Evolutionary conservation across 345 rosid species (phyloP).

Genomic region (Populus nigra): DNA sequence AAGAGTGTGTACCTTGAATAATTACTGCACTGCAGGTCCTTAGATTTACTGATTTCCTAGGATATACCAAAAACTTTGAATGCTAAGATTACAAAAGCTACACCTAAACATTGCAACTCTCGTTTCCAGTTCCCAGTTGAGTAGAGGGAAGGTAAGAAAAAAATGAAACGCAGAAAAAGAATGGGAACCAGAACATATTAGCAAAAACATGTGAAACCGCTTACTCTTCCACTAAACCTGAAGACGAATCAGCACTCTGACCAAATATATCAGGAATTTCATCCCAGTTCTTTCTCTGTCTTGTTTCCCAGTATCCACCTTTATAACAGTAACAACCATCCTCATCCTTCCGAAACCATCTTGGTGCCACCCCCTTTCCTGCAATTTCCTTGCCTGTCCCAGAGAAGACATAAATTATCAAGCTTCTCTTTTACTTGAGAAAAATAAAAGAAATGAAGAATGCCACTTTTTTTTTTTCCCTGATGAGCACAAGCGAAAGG

Average conservation of each 20-base stretch:
- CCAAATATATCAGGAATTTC: slow-evolving; percentile 74
- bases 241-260: slow-evolving; percentile 45
- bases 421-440: background rate
- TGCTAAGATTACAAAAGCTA: background rate
- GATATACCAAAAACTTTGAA: background rate
- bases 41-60: background rate
- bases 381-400: slow-evolving; percentile 86
- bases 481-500: background rate
- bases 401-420: slow-evolving; percentile 3
- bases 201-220: background rate
- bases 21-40: background rate
- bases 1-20: background rate
- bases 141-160: background rate
- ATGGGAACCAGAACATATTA: background rate
- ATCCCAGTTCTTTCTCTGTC: slow-evolving; percentile 68
- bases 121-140: background rate
- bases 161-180: background rate
- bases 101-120: background rate
- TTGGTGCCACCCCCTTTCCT: slow-evolving; percentile 99
- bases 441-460: background rate
- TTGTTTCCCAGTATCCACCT: slow-evolving; percentile 96
- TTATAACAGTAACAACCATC: slow-evolving; percentile 78
- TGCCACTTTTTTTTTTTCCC: background rate
- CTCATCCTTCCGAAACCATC: slow-evolving; percentile 84
- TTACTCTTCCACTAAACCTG: slow-evolving; percentile 34